These are phyloP conservation scores for Mycena haematopus DNA, from an alignment of 768 basidiomycete species.

Conservation along the genomic window DNA sequence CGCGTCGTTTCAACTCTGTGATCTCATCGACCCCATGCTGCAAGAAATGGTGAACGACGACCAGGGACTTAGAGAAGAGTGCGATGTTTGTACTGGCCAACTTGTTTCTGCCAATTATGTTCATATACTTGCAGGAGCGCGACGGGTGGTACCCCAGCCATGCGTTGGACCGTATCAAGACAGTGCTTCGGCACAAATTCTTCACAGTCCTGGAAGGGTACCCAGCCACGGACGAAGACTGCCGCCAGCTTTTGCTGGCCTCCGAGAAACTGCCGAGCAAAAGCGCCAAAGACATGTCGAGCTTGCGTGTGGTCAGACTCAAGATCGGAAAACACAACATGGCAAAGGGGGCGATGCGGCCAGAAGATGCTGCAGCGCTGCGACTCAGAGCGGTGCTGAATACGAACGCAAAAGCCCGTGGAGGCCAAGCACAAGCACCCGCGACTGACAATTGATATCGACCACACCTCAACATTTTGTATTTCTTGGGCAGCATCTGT, in stretches of 20 bases:
- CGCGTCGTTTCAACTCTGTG: conserved; percentile 93
- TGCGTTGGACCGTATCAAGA: conserved; percentile 83
- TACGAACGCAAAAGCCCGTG: conserved; percentile 51
- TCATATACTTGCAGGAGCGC: conserved; percentile 58
- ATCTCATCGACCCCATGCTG: conserved; percentile 87
- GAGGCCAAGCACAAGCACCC: conserved; percentile 38
- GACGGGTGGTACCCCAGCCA: conserved; percentile 89
- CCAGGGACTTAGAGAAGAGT: conserved; percentile 69
- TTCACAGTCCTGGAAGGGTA: conserved; percentile 78
- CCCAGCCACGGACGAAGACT: conserved; percentile 75
- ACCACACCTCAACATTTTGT: conserved; percentile 17
- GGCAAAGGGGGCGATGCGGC: conserved; percentile 84
- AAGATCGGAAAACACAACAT: conserved; percentile 83
- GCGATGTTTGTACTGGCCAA: conserved; percentile 62
- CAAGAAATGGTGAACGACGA: conserved; percentile 80
- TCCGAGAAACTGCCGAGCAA: conserved; percentile 46
- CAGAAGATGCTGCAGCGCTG: conserved; percentile 82
- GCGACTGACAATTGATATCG: conserved; percentile 9
- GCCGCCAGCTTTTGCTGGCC: conserved; percentile 62
- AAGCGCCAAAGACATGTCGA: conserved; percentile 39
- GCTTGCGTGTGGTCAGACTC: conserved; percentile 55
- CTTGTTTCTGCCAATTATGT: background rate
- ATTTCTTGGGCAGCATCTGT: conserved; percentile 26
- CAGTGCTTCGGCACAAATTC: conserved; percentile 85
- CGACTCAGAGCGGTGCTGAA: conserved; percentile 73